phyloP scores from a whole-genome alignment of 192 early-diverging fungal species.

The Entomortierella parvispora region DNA sequence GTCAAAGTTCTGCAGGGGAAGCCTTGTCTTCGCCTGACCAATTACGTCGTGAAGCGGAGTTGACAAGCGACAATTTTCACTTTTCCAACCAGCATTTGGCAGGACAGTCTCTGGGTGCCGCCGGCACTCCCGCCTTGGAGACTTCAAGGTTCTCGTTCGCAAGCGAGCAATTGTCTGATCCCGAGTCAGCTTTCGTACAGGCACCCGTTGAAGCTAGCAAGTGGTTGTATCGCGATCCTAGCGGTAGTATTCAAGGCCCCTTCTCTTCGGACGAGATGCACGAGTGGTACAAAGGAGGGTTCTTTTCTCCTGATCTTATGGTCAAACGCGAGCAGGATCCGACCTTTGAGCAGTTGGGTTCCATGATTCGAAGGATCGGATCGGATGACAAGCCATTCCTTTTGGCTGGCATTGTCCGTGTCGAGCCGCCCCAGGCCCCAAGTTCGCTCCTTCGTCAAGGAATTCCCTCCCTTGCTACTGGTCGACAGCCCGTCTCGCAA shows the following conservation, averaged over 20 bases:
- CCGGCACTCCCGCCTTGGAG: background rate
- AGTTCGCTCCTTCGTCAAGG: constrained; percentile 22
- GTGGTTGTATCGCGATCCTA: constrained; percentile 91
- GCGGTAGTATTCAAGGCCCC: constrained; percentile 86
- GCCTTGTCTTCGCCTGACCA: too few species aligned
- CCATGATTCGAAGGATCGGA: constrained; percentile 72
- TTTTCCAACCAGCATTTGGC: background rate
- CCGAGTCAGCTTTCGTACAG: constrained; percentile 18
- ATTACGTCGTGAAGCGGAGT: too few species aligned
- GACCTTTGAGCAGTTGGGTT: constrained; percentile 81
- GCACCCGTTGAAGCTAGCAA: constrained; percentile 44
- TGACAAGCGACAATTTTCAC: background rate
- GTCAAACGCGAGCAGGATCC: constrained; percentile 84
- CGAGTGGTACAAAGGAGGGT: constrained; percentile 91
- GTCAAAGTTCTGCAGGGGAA: constrained; percentile 3
- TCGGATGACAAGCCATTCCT: constrained; percentile 78
- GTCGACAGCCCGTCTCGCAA: constrained; percentile 17
- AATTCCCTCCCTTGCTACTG: constrained; percentile 24
- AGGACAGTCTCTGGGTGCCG: too few species aligned
- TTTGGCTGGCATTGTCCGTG: constrained; percentile 20
- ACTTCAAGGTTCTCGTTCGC: constrained; percentile 8
- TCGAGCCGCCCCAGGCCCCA: constrained; percentile 41
- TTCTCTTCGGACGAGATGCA: constrained; percentile 93
- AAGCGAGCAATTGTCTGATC: too few species aligned
- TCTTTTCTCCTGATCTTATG: constrained; percentile 83